Conservation (phyloP, 768 basidiomycete genomes). For the Russula brevipes region DNA sequence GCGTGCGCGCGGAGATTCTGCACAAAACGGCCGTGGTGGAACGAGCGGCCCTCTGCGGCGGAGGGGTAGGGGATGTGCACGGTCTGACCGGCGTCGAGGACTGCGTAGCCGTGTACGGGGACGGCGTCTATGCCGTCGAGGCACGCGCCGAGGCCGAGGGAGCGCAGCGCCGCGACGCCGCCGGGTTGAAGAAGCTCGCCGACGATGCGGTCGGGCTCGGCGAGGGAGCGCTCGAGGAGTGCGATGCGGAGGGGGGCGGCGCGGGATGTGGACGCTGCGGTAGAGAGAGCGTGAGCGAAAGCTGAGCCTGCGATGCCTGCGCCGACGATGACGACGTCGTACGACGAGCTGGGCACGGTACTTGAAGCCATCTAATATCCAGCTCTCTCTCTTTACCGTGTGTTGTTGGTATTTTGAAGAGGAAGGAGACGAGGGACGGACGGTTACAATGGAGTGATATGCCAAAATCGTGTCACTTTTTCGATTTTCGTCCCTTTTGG, state of each 20-base stretch:
- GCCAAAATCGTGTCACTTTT: neutral
- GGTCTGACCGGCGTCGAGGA: constrained; percentile 56
- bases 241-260: constrained; percentile 65
- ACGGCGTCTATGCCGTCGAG: constrained; percentile 88
- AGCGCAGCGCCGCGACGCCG: constrained; percentile 68
- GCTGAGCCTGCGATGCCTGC: constrained; percentile 87
- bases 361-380: neutral
- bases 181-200: constrained; percentile 96
- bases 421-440: neutral
- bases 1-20: constrained; percentile 70
- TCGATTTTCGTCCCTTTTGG: neutral
- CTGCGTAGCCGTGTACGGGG: constrained; percentile 79
- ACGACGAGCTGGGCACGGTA: constrained; percentile 32
- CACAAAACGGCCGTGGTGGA: constrained; percentile 93
- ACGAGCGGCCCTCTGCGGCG: constrained; percentile 67
- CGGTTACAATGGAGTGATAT: neutral
- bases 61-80: constrained; percentile 90
- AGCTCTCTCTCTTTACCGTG: neutral
- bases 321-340: constrained; percentile 86
- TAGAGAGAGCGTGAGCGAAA: constrained; percentile 79
- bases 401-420: neutral
- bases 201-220: constrained; percentile 94
- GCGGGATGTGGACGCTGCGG: constrained; percentile 39
- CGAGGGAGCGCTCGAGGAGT: constrained; percentile 84
- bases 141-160: constrained; percentile 70